Conservation (phyloP, 1,284 basidiomycete genomes). For the Cutaneotrichosporon cavernicola region DNA sequence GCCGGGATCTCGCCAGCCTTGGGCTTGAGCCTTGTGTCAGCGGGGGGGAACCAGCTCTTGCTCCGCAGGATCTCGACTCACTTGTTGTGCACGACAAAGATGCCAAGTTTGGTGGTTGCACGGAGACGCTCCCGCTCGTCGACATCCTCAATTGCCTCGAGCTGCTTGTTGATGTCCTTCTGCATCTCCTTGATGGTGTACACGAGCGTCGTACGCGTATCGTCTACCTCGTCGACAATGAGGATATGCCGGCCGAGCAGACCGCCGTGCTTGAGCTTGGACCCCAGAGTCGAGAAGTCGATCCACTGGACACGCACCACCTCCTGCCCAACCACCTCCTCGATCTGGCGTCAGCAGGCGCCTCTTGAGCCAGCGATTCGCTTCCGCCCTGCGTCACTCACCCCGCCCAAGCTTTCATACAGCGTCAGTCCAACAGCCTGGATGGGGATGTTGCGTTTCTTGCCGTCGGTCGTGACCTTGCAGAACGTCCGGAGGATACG, state of each 20-base stretch:
- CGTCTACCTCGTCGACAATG: conserved; percentile 91
- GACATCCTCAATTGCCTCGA: conserved; percentile 61
- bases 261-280: conserved; percentile 48
- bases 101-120: conserved; percentile 68
- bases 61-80: no score
- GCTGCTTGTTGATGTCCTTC: conserved; percentile 77
- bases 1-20: conserved; percentile 72
- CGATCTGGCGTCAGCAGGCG: conserved; percentile 55
- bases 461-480: conserved; percentile 62
- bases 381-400: no score
- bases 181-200: conserved; percentile 84
- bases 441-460: conserved; percentile 80
- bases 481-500: conserved; percentile 89
- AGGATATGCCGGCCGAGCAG: conserved; percentile 75
- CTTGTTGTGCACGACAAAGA: conserved; percentile 96
- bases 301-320: conserved; percentile 88
- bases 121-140: conserved; percentile 68
- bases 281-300: conserved; percentile 57
- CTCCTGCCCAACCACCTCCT: conserved; percentile 75
- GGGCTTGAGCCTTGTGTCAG: conserved; percentile 60
- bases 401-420: conserved; percentile 77
- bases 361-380: no score
- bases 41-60: no score
- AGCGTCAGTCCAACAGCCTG: conserved; percentile 86
- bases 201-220: conserved; percentile 85